Percentiles rank a stretch among this genome's conserved stretches.
Evolutionary conservation across 2,329 filamentous ascomycete species (phyloP).

Genomic region (Helminthosporium solani): DNA sequence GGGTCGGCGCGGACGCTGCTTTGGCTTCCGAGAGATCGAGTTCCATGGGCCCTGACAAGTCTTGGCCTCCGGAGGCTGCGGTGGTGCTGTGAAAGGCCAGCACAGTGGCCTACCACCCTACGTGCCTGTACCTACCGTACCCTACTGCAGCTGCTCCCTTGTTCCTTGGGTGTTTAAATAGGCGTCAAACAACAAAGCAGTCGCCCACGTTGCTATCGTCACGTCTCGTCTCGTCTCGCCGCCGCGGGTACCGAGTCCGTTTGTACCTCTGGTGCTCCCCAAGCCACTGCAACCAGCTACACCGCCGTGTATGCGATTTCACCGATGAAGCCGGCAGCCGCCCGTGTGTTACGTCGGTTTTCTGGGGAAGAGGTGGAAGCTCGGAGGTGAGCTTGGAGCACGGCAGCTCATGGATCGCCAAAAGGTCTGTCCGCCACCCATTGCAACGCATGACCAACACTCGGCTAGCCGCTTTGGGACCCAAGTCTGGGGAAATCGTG

Average conservation of each 20-base stretch:
- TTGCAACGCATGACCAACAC: constrained; percentile 12
- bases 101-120: constrained; percentile 21
- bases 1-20: constrained; percentile 24
- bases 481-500: constrained; percentile 12
- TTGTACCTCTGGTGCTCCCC: not conserved
- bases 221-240: constrained; percentile 12
- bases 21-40: constrained; percentile 31
- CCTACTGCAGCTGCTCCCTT: constrained; percentile 20
- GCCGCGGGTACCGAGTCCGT: not conserved
- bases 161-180: constrained; percentile 13
- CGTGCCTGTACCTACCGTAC: too few species aligned
- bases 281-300: constrained; percentile 1
- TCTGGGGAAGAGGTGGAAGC: not conserved
- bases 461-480: constrained; percentile 3
- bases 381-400: constrained; percentile 2
- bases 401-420: constrained; percentile 2
- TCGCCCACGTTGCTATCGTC: constrained; percentile 19
- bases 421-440: not conserved
- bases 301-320: too few species aligned
- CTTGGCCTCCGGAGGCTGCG: constrained; percentile 17
- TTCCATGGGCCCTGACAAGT: constrained; percentile 22
- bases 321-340: not conserved
- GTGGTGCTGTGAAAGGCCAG: constrained; percentile 22
- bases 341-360: not conserved
- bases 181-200: constrained; percentile 23